These are phyloP conservation scores for Diplocarpon rosae DNA, from an alignment of 2,329 filamentous ascomycete genomes.

Conservation along the genomic window DNA sequence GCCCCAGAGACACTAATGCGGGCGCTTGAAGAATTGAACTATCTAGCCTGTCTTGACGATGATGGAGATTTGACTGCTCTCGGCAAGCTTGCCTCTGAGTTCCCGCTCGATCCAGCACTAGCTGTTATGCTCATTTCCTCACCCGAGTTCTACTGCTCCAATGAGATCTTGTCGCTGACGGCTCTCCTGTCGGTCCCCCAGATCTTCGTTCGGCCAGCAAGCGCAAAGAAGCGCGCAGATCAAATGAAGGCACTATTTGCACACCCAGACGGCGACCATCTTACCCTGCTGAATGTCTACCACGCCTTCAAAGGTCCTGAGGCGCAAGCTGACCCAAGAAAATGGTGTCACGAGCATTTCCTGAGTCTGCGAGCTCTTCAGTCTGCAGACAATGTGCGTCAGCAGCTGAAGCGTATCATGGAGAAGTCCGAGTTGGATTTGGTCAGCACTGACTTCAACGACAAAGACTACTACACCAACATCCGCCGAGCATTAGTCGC, in stretches of 20 bases:
- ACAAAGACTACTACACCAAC: slow-evolving; percentile 97
- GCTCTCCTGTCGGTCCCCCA: slow-evolving; percentile 90
- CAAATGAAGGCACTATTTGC: slow-evolving; percentile 95
- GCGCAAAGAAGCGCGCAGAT: slow-evolving; percentile 79
- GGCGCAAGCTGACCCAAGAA: slow-evolving; percentile 62
- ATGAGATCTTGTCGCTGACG: slow-evolving; percentile 93
- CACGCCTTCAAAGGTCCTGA: slow-evolving; percentile 82
- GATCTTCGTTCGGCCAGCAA: slow-evolving; percentile 80
- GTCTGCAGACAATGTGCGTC: slow-evolving; percentile 87
- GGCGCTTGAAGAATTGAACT: slow-evolving; percentile 93
- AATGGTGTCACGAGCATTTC: slow-evolving; percentile 97
- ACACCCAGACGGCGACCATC: slow-evolving; percentile 86
- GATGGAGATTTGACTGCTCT: slow-evolving; percentile 85
- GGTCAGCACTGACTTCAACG: slow-evolving; percentile 77
- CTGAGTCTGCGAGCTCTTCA: slow-evolving; percentile 78
- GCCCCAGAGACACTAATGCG: slow-evolving; percentile 98
- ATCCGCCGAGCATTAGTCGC: slow-evolving; percentile 85
- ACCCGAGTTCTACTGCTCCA: slow-evolving; percentile 96
- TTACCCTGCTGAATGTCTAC: slow-evolving; percentile 94
- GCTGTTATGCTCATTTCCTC: slow-evolving; percentile 98
- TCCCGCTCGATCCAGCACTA: slow-evolving; percentile 84
- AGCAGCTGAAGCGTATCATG: slow-evolving; percentile 93
- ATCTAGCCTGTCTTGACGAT: slow-evolving; percentile 90
- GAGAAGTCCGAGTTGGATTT: slow-evolving; percentile 81
- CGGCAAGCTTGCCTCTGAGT: slow-evolving; percentile 82